Conservation (phyloP, 192 early-diverging fungal species). For the Chytriomyces sp. region DNA sequence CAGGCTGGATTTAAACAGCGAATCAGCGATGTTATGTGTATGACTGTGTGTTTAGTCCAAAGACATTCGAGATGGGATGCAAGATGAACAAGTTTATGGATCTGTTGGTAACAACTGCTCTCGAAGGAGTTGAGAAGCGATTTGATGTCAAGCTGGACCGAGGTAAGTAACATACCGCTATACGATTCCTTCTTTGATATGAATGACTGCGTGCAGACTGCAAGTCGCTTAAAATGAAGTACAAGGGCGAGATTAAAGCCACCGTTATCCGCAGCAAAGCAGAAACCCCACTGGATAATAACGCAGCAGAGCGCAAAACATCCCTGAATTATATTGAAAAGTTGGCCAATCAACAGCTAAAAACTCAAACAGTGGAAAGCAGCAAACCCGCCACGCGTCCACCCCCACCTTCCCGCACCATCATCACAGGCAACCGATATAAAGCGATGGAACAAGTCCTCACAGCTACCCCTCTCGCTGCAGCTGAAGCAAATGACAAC, state of each 20-base stretch:
- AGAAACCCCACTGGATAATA: not conserved
- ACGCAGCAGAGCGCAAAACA: constrained; percentile 27
- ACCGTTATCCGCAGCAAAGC: constrained; percentile 50
- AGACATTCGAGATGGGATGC: constrained; percentile 37
- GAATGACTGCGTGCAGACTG: no score
- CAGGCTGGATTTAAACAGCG: constrained; percentile 24
- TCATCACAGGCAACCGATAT: constrained; percentile 14
- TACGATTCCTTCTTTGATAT: constrained; percentile 3
- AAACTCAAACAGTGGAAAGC: constrained; percentile 10
- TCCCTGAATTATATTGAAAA: constrained; percentile 44
- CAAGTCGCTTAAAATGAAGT: constrained; percentile 46
- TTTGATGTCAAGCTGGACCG: constrained; percentile 40
- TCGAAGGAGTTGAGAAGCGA: constrained; percentile 56
- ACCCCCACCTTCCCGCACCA: not conserved
- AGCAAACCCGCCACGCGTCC: constrained; percentile 9
- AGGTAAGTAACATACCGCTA: not conserved
- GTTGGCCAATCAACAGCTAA: not conserved
- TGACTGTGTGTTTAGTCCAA: constrained; percentile 62
- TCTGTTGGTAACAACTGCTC: constrained; percentile 46
- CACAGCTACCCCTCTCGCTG: not conserved
- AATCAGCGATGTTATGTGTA: constrained; percentile 49
- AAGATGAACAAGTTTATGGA: constrained; percentile 40
- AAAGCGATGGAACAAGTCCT: not conserved
- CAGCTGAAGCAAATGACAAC: not conserved
- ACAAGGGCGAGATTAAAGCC: constrained; percentile 41